These are phyloP conservation scores for Starmerella ratchasimensis DNA, from an alignment of 805 yeast genomes.

Conservation along the genomic window DNA sequence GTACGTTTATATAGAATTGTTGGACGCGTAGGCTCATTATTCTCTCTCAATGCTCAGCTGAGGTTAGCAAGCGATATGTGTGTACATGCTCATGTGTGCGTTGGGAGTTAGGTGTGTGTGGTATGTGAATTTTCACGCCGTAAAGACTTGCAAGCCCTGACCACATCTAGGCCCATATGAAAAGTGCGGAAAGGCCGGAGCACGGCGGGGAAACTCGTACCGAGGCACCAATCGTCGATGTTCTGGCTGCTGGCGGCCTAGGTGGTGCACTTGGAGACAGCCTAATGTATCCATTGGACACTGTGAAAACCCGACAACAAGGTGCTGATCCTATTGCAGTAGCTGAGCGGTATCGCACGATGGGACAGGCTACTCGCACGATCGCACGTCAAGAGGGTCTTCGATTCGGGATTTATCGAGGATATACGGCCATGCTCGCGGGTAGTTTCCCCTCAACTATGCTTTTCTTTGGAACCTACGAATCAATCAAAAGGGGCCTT, in stretches of 20 bases:
- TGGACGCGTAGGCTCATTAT: no score
- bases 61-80: no score
- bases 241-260: constrained; percentile 74
- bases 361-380: constrained; percentile 61
- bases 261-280: constrained; percentile 93
- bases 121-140: no score
- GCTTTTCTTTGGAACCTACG: constrained; percentile 87
- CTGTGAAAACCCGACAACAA: constrained; percentile 94
- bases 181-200: no score
- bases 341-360: constrained; percentile 46
- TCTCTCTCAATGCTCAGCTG: no score
- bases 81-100: no score
- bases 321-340: constrained; percentile 54
- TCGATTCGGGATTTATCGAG: constrained; percentile 73
- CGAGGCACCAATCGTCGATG: constrained; percentile 22
- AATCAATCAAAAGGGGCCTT: constrained; percentile 56
- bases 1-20: no score
- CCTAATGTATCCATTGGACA: constrained; percentile 88
- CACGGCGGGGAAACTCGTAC: no score
- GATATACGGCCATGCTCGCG: constrained; percentile 78
- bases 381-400: constrained; percentile 79
- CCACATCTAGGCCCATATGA: no score
- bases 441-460: constrained; percentile 88
- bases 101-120: no score
- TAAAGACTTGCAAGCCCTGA: no score